Conservation (phyloP, 331 rosid genomes). For the Prunus yedoensis region DNA sequence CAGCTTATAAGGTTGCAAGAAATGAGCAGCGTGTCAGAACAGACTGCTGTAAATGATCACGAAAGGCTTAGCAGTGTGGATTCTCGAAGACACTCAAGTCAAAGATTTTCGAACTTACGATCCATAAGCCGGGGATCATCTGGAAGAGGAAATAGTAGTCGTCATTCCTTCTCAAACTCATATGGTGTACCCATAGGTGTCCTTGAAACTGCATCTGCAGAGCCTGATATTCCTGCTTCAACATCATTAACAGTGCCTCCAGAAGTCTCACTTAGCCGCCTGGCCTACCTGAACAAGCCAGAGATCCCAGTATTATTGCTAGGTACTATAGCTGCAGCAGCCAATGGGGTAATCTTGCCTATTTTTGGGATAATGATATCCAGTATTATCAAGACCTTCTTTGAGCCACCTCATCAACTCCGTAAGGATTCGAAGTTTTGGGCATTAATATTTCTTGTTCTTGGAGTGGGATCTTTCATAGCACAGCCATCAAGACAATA, state of each 20-base stretch:
- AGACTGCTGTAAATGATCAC: slow-evolving; percentile 16
- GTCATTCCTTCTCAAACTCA: slow-evolving; percentile 42
- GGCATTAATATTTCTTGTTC: slow-evolving; percentile 46
- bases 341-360: slow-evolving; percentile 53
- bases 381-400: slow-evolving; percentile 47
- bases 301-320: slow-evolving; percentile 59
- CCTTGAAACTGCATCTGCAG: slow-evolving; percentile 20
- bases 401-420: slow-evolving; percentile 48
- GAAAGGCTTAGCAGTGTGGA: slow-evolving; percentile 18
- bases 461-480: slow-evolving; percentile 40
- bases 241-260: slow-evolving; percentile 26
- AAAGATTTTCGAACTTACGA: slow-evolving; percentile 26
- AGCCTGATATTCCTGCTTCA: slow-evolving; percentile 22
- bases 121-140: slow-evolving; percentile 56
- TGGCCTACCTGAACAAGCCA: slow-evolving; percentile 76
- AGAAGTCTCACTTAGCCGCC: slow-evolving; percentile 49
- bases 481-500: slow-evolving; percentile 48
- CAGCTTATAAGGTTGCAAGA: slow-evolving; percentile 77
- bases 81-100: slow-evolving; percentile 46
- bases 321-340: slow-evolving; percentile 54
- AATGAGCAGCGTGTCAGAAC: slow-evolving; percentile 16
- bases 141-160: slow-evolving; percentile 36
- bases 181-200: slow-evolving; percentile 27
- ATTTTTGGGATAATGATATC: slow-evolving; percentile 47
- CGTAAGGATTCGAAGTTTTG: slow-evolving; percentile 58